Conservation (phyloP, 768 basidiomycete genomes). For the Kwoniella pini region DNA sequence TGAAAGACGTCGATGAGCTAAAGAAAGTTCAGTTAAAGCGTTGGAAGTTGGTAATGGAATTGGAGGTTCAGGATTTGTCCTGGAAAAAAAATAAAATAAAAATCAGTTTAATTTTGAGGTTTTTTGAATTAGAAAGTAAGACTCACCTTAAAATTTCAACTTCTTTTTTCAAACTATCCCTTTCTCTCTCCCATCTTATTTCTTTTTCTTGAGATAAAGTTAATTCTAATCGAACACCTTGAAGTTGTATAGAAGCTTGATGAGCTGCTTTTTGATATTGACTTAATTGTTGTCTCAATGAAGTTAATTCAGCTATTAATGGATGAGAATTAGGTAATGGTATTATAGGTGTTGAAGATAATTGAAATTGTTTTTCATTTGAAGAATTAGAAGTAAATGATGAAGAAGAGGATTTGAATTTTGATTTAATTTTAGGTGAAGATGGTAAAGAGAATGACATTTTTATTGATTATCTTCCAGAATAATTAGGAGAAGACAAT, state of each 20-base stretch:
- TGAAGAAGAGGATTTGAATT: not conserved
- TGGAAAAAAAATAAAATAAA: not conserved
- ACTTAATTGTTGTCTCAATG: constrained; percentile 46
- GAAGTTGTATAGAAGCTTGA: constrained; percentile 49
- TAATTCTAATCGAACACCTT: constrained; percentile 49
- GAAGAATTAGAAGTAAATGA: too few relatives aligned
- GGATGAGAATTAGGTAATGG: constrained; percentile 44
- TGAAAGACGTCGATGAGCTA: constrained; percentile 53
- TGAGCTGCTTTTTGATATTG: constrained; percentile 52
- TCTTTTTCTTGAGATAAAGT: constrained; percentile 28
- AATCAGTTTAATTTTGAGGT: not conserved
- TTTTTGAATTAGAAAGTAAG: too few relatives aligned
- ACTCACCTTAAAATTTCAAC: constrained; percentile 37
- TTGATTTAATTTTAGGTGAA: constrained; percentile 2
- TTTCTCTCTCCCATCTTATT: constrained; percentile 4
- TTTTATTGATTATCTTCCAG: not conserved
- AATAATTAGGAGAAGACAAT: too few relatives aligned
- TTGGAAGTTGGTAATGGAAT: constrained; percentile 32
- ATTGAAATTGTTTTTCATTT: not conserved
- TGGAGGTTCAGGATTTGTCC: constrained; percentile 22
- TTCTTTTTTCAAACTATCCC: constrained; percentile 12
- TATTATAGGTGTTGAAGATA: not conserved
- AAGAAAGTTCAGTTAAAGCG: constrained; percentile 49
- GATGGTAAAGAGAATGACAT: constrained; percentile 11
- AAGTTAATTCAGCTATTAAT: constrained; percentile 48